Evolutionary conservation across 305 asterid species (phyloP), one percentile per base, ranked within the genome.

Genomic region (Fraxinus latifolia): DNA sequence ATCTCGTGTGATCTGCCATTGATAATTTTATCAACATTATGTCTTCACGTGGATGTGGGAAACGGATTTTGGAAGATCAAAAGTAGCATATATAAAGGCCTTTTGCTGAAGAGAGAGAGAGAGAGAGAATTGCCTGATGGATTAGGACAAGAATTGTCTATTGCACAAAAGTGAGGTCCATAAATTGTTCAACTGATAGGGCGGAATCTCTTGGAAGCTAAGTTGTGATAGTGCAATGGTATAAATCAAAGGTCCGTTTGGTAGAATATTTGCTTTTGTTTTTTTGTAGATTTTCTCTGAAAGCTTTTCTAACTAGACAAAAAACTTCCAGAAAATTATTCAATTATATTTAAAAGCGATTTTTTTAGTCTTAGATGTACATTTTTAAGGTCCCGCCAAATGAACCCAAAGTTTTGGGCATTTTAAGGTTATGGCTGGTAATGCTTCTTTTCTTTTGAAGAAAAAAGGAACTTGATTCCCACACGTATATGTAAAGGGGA

Each of bases 401-500:
- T 25, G 29, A 25, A 25, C 29, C 29, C 29, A 0, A 25, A 25
- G 29, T 25, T 25, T 25, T 25, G 29, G 29, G 29, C 29, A 25
- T 25, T 25, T 25, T 25, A 25, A 25, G 29, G 29, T 25, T 25
- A 25, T 25, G 29, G 29, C 29, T 25, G 29, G 29, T 25, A 25
- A 25, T 44, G 55, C 17, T 44, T 44, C 55, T 44, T 12, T 44
- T 44, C 55, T 44, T 4, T 33, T 39, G 50, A 81, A 79, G 70
- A 74, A 70, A 80, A 19, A 82, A 34, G 89, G 87, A 82, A 87
- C 72, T 82, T 82, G 87, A 79, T 86, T 83, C 87, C 68, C 33
- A 65, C 73, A 65, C 34, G 29, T 67, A 27, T 0, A 50, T 0
- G 23, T n/a, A 50, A 1, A 4, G 60, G 60, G 60, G 60, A 50